Conservation (phyloP, 495 filamentous ascomycete genomes). For the Lindgomyces ingoldianus region DNA sequence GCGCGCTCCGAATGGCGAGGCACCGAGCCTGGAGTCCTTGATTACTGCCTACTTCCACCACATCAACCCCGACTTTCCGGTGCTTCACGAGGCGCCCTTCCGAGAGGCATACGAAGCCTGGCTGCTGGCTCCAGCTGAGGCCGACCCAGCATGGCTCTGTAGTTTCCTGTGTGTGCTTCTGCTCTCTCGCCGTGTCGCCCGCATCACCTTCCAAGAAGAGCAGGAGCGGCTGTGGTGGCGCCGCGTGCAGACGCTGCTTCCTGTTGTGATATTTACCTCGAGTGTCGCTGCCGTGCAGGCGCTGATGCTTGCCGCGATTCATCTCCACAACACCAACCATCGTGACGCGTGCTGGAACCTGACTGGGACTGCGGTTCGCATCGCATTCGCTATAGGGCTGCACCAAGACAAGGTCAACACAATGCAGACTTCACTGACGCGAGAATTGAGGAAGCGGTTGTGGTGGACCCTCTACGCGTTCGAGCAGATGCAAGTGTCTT, state of each 20-base stretch:
- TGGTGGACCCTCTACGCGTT: slow-evolving; percentile 54
- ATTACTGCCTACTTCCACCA: slow-evolving; percentile 48
- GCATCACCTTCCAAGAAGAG: slow-evolving; percentile 37
- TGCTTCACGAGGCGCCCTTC: slow-evolving; percentile 52
- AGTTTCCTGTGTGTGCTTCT: slow-evolving; percentile 52
- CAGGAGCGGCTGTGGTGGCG: slow-evolving; percentile 42
- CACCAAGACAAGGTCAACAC: slow-evolving; percentile 50
- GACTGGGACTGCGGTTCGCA: slow-evolving; percentile 48
- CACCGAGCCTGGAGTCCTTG: slow-evolving; percentile 44
- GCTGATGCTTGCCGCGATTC: slow-evolving; percentile 50
- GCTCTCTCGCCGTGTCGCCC: slow-evolving; percentile 43
- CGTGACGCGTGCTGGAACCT: slow-evolving; percentile 49
- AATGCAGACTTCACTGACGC: slow-evolving; percentile 45
- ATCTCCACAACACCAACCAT: slow-evolving; percentile 52
- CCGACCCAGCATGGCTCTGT: slow-evolving; percentile 50
- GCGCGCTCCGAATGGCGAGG: slow-evolving; percentile 12
- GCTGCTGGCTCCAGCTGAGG: slow-evolving; percentile 23
- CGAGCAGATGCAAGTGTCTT: slow-evolving; percentile 51
- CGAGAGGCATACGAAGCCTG: slow-evolving; percentile 48
- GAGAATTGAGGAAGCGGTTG: slow-evolving; percentile 50
- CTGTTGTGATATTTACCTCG: slow-evolving; percentile 45
- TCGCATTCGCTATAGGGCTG: slow-evolving; percentile 53
- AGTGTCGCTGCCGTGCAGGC: slow-evolving; percentile 51
- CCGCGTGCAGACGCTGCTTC: slow-evolving; percentile 46
- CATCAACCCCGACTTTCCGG: slow-evolving; percentile 50